phyloP scores from a whole-genome alignment of 345 rosid species.

The Camelina neglecta region DNA sequence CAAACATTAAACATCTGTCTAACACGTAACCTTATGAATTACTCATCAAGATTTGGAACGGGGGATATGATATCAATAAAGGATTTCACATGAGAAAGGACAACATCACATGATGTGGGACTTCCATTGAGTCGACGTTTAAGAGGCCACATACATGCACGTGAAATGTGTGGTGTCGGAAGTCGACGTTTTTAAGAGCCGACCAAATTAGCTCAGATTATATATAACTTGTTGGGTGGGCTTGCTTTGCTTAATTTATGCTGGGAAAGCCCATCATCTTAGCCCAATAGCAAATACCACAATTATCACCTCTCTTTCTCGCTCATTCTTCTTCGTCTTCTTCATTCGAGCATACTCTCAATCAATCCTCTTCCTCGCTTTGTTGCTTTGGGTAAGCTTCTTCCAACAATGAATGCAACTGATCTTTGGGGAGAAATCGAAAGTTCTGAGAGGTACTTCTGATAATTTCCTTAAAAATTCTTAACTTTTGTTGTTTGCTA shows the following conservation, averaged over 20 bases:
- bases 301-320: neutral
- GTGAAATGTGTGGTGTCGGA: no score
- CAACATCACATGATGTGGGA: neutral
- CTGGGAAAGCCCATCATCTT: neutral
- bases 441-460: slow-evolving; percentile 45
- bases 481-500: neutral
- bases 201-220: neutral
- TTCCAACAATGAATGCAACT: slow-evolving; percentile 34
- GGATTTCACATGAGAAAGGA: neutral
- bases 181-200: neutral
- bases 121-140: slow-evolving; percentile 13
- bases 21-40: neutral
- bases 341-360: slow-evolving; percentile 4
- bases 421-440: slow-evolving; percentile 44
- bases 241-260: neutral
- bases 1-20: neutral
- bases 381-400: neutral
- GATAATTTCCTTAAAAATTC: neutral
- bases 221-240: no score
- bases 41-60: neutral
- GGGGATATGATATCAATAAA: neutral
- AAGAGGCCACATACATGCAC: neutral
- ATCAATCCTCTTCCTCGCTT: neutral
- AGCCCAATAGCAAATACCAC: slow-evolving; percentile 13
- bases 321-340: neutral